Evolutionary conservation across 306 rosid genomes (phyloP), one percentile per base, ranked within the genome.

Genomic region (Prinsepia uniflora): DNA sequence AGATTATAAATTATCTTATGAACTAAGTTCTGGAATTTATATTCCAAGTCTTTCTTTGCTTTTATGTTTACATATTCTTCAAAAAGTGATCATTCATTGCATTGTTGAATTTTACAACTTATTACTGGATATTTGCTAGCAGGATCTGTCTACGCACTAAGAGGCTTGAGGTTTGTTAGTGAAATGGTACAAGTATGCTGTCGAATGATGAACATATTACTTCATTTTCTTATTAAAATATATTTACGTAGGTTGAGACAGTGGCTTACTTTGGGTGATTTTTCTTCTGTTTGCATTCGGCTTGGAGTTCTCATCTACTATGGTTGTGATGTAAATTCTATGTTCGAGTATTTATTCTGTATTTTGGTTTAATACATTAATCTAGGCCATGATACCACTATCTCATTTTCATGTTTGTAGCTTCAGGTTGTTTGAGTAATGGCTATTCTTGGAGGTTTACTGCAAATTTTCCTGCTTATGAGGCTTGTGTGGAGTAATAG

Each of bases 211-310:
- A 42, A 46, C 19, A 5, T 53, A 45, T 41, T 10, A 59, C 54
- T 71, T 72, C 53, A 6, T 5, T 46, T 24, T 68, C 44, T 54
- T 54, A 44, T 30, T 15, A 61, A 41, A n/a, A 56, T 54, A 49
- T 49, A 43, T 62, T 46, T 56, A 59, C 76, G 84, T 79, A 94
- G 99, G 99, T 94, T 67, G 99, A 94, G 82, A 94, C 99, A 14
- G 95, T 94, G 72, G 99, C 99, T 83, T 97, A 94, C 81, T 94
- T 94, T 87, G 99, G 75, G 99, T 94, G 42, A 89, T 94, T 65
- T 94, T 94, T 81, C 87, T 94, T 85, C 97, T 91, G 72, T 91
- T 94, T 84, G 99, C 97, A 49, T 70, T 94, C 81, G 99, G 97
- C 69, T 73, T 94, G 80, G 99, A 94, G 72, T 94, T 94, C 67